These are phyloP conservation scores for Nicotiana knightiana DNA, from an alignment of 257 asterid species.

Conservation along the genomic window DNA sequence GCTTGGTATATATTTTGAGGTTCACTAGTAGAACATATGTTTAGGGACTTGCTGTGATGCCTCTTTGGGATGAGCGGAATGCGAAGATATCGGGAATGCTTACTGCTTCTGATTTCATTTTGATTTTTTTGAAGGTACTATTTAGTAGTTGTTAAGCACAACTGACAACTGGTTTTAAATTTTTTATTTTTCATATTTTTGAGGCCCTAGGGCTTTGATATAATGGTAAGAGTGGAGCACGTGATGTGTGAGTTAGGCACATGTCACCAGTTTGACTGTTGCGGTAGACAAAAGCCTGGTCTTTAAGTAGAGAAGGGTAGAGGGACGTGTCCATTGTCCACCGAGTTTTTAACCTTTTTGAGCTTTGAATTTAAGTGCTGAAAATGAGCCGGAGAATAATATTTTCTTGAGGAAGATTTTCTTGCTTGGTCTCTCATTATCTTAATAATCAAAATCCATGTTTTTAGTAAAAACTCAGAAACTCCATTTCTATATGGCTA, in stretches of 20 bases:
- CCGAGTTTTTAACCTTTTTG: neutral
- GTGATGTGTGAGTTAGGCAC: too few species aligned
- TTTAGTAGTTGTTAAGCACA: neutral
- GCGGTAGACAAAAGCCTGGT: too few species aligned
- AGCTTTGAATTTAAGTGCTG: neutral
- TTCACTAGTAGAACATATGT: neutral
- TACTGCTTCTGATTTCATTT: constrained; percentile 68
- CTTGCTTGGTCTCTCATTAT: neutral
- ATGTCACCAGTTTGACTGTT: too few species aligned
- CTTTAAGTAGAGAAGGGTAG: too few species aligned
- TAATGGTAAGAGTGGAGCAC: too few species aligned
- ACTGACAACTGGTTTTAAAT: neutral
- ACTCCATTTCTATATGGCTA: neutral
- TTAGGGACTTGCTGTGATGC: constrained; percentile 47
- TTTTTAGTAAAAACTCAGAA: neutral
- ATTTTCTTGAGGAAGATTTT: neutral
- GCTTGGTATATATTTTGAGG: neutral
- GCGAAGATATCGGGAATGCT: constrained; percentile 53
- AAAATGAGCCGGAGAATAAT: neutral
- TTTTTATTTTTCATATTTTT: too few species aligned
- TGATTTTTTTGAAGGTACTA: constrained; percentile 54
- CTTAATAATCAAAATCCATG: neutral
- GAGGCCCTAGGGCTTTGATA: too few species aligned
- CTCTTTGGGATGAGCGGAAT: constrained; percentile 48
- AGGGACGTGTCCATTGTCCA: too few species aligned